Base-by-base conservation (phyloP, 2,329 filamentous ascomycete genomes). In the Fusarium sp. region DNA sequence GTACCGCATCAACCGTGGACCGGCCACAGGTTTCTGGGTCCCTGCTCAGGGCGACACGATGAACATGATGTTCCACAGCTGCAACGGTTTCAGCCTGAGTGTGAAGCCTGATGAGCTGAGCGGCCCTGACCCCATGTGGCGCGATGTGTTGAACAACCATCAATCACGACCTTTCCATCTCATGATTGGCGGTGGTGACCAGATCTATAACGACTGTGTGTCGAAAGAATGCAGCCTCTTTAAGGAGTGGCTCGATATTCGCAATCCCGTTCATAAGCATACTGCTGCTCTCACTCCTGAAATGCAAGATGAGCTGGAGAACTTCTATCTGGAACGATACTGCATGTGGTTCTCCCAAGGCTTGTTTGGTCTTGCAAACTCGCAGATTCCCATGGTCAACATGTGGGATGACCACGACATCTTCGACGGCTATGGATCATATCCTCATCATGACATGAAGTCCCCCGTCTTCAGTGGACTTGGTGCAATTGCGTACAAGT, bases 11-110 rank as follows among this genome's bases (percentile, higher is more conserved):
- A 99, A 99, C 76, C 87, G 91, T 46, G 95, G 96, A 1, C 94
- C 95, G 8, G 89, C 93, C 4, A 90, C 93, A 53, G 93, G 92
- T 3, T 99, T 99, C 78, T 99, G 96, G 95, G 93, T 99, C 1
- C 96, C 97, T 8, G 92, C 91, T 31, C 88, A 86, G 49, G 91
- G 89, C 18, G 87, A 97, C 77, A 88, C 92, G 4, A 99, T 99
- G 96, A 98, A 98, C 81, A 93, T 98, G 77, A 97, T 98, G 94
- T 99, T 98, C 82, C 89, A 98, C 82, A 97, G 92, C 77, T 97
- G 96, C 83, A 99, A 99, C 78, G 96, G 97, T 3, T 99, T 99
- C 83, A 95, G 93, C 73, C 79, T 91, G 52, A 91, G 88, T 58
- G 92, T 92, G 24, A 90, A 97, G 66, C 83, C 93, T 0, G 87